Conservation (phyloP, 352 stramenopile genomes). For the Phytophthora citrophthora region DNA sequence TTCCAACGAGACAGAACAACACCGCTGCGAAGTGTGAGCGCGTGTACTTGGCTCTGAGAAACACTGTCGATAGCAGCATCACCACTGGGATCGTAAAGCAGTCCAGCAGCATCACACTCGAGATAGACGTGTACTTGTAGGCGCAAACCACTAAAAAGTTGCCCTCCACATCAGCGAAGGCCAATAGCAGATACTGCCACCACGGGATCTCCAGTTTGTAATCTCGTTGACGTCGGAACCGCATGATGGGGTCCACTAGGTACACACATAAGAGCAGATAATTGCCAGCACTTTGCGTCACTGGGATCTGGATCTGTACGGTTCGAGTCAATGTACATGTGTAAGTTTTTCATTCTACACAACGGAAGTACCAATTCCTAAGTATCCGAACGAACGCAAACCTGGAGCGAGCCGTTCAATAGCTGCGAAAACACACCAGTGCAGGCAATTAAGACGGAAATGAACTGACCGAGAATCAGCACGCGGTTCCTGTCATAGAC, state of each 20-base stretch:
- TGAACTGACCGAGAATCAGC: slow-evolving; percentile 85
- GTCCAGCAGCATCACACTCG: slow-evolving; percentile 95
- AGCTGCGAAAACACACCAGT: slow-evolving; percentile 89
- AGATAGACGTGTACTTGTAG: slow-evolving; percentile 97
- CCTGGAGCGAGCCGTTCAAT: slow-evolving; percentile 81
- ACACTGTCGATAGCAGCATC: slow-evolving; percentile 93
- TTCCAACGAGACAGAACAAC: slow-evolving; percentile 84
- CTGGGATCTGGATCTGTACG: slow-evolving; percentile 71
- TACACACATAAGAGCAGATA: slow-evolving; percentile 75
- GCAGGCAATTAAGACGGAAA: slow-evolving; percentile 88
- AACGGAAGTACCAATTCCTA: slow-evolving; percentile 19
- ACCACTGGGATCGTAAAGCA: slow-evolving; percentile 96
- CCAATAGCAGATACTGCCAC: slow-evolving; percentile 93
- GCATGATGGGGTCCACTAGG: slow-evolving; percentile 50
- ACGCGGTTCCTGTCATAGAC: slow-evolving; percentile 62
- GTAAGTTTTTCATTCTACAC: slow-evolving; percentile 27
- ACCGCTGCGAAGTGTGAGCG: slow-evolving; percentile 77
- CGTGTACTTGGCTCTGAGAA: slow-evolving; percentile 88
- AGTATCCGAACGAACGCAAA: slow-evolving; percentile 24
- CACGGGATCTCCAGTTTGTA: slow-evolving; percentile 70
- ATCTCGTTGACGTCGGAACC: slow-evolving; percentile 44
- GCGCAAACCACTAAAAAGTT: slow-evolving; percentile 96
- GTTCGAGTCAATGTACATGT: background rate
- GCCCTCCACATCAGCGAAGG: slow-evolving; percentile 94
- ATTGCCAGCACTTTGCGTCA: slow-evolving; percentile 77